phyloP scores from a whole-genome alignment of 2,329 filamentous ascomycete genomes.

The Geosmithia flava region DNA sequence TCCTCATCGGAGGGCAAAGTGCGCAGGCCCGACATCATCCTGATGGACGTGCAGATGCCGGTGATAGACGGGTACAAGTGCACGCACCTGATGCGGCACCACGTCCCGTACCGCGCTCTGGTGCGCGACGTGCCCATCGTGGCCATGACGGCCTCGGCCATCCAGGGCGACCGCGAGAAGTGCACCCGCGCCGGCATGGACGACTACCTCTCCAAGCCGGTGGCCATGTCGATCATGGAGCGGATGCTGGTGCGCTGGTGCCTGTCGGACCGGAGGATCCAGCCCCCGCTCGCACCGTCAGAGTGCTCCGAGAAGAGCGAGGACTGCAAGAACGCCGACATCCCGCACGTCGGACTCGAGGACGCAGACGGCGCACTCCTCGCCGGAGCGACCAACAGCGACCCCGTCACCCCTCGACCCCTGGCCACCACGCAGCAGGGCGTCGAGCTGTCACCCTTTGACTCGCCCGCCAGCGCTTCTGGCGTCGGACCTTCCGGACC shows the following conservation, averaged over 20 bases:
- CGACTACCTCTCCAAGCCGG: constrained; percentile 62
- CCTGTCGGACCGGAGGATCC: constrained; percentile 15
- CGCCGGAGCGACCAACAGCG: constrained; percentile 6
- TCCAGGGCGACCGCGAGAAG: constrained; percentile 65
- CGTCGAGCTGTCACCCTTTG: constrained; percentile 28
- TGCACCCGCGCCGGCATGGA: constrained; percentile 66
- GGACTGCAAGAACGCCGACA: constrained; percentile 27
- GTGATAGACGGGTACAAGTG: constrained; percentile 69
- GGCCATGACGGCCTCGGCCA: constrained; percentile 72
- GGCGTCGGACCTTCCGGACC: too few species aligned
- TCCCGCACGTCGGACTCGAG: constrained; percentile 22
- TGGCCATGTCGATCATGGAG: constrained; percentile 55
- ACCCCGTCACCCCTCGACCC: constrained; percentile 26
- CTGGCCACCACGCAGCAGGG: constrained; percentile 21
- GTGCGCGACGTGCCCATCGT: constrained; percentile 58
- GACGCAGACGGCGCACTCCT: constrained; percentile 10
- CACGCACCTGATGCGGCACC: constrained; percentile 60
- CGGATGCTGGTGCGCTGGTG: constrained; percentile 62
- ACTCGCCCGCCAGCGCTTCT: constrained; percentile 14
- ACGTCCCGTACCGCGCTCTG: constrained; percentile 48
- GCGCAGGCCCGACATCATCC: constrained; percentile 57
- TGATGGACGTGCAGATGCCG: constrained; percentile 70
- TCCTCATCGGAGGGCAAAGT: constrained; percentile 36
- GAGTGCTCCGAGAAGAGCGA: constrained; percentile 33
- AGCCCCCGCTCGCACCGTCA: constrained; percentile 15